These are phyloP conservation scores for Phytophthora europaea DNA, from an alignment of 352 stramenopile species.

Conservation along the genomic window DNA sequence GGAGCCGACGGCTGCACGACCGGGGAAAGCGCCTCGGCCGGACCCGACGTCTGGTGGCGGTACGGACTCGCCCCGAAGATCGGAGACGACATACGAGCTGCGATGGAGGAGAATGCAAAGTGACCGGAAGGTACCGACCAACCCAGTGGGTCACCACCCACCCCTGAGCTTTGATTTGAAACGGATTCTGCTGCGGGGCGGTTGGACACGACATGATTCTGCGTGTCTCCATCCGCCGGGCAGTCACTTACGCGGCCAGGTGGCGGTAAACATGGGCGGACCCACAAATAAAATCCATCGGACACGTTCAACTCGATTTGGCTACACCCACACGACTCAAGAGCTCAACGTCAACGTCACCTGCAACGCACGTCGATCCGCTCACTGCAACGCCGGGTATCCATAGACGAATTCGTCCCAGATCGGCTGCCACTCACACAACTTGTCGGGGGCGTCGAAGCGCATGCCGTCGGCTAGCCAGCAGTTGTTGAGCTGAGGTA, in stretches of 20 bases:
- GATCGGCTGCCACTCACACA: conserved; percentile 14
- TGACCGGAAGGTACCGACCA: neutral
- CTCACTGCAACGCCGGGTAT: conserved; percentile 8
- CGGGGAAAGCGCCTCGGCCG: conserved; percentile 17
- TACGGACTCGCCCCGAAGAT: conserved; percentile 34
- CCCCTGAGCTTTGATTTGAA: conserved; percentile 1
- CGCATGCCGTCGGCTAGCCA: conserved; percentile 15
- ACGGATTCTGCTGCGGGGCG: conserved; percentile 11
- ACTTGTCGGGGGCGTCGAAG: neutral
- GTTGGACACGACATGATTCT: conserved; percentile 20
- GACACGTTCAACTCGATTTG: neutral
- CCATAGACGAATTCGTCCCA: conserved; percentile 17
- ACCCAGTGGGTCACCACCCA: neutral
- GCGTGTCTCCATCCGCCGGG: neutral
- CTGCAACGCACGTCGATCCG: neutral
- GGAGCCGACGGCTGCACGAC: conserved; percentile 15
- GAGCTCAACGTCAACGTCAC: neutral
- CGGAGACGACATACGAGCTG: conserved; percentile 26
- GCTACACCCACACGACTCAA: neutral
- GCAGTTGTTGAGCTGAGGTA: conserved; percentile 24
- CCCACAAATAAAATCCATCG: neutral
- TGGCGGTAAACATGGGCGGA: conserved; percentile 13
- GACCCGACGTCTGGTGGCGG: conserved; percentile 24
- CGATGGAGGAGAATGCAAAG: neutral
- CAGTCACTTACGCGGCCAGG: conserved; percentile 2